phyloP scores from a whole-genome alignment of 2,329 filamentous ascomycete species.

The Penicillium decumbens region DNA sequence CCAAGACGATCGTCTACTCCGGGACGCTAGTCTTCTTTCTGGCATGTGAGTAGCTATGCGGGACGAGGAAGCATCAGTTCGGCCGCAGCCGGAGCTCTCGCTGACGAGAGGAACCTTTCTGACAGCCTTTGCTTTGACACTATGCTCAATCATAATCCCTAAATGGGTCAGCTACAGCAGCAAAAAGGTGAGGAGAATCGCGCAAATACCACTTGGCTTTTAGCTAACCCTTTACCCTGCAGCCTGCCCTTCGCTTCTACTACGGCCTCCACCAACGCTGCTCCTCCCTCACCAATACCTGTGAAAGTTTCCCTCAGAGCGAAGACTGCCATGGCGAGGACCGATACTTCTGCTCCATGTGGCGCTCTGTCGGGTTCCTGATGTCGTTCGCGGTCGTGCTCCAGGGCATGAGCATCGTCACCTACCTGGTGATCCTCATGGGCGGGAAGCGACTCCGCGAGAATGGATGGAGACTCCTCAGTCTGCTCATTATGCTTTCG shows the following conservation, averaged over 20 bases:
- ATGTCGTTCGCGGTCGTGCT: slow-evolving; percentile 80
- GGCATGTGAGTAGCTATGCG: slow-evolving; percentile 31
- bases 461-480: slow-evolving; percentile 74
- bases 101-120: slow-evolving; percentile 2
- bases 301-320: slow-evolving; percentile 59
- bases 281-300: slow-evolving; percentile 58
- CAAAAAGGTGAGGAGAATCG: slow-evolving; percentile 32
- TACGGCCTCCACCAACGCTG: slow-evolving; percentile 80
- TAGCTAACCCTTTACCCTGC: neutral
- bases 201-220: slow-evolving; percentile 1
- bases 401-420: slow-evolving; percentile 73
- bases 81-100: neutral
- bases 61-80: neutral
- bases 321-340: slow-evolving; percentile 64
- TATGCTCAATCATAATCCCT: slow-evolving; percentile 45
- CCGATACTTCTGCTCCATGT: slow-evolving; percentile 82
- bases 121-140: slow-evolving; percentile 43
- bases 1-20: slow-evolving; percentile 47
- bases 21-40: slow-evolving; percentile 44
- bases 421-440: slow-evolving; percentile 69
- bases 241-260: slow-evolving; percentile 56
- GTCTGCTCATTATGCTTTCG: slow-evolving; percentile 60
- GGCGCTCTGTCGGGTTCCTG: slow-evolving; percentile 81
- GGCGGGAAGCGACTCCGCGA: slow-evolving; percentile 78
- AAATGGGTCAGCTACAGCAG: slow-evolving; percentile 48